These are phyloP conservation scores for Penicillium sp. DNA, from an alignment of 2,329 filamentous ascomycete species.

Conservation along the genomic window DNA sequence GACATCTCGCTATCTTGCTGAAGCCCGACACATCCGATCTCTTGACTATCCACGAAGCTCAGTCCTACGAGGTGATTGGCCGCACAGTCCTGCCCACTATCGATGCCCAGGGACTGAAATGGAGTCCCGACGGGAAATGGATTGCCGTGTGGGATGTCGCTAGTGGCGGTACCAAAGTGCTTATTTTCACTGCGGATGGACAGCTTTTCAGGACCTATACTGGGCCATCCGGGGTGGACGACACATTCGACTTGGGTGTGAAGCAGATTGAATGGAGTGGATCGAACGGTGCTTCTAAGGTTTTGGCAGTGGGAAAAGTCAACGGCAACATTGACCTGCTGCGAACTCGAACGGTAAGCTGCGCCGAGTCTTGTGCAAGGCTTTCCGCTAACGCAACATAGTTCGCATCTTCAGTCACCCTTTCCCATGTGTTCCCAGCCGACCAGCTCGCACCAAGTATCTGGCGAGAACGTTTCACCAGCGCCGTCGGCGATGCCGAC, in stretches of 20 bases:
- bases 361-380: neutral
- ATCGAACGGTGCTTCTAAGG: constrained; percentile 33
- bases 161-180: constrained; percentile 52
- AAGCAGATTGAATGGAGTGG: constrained; percentile 56
- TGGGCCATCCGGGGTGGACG: constrained; percentile 40
- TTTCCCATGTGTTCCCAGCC: constrained; percentile 38
- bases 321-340: constrained; percentile 54
- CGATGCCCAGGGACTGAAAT: constrained; percentile 61
- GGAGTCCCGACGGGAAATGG: constrained; percentile 63
- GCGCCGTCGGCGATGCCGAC: constrained; percentile 34
- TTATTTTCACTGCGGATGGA: constrained; percentile 62
- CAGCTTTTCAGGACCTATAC: constrained; percentile 58
- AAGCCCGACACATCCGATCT: constrained; percentile 43
- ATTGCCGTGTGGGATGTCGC: constrained; percentile 60
- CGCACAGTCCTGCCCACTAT: constrained; percentile 49
- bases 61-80: constrained; percentile 38
- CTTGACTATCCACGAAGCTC: constrained; percentile 42
- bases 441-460: constrained; percentile 36
- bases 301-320: constrained; percentile 54
- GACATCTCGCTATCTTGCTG: constrained; percentile 42
- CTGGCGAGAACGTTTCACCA: constrained; percentile 38
- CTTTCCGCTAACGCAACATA: constrained; percentile 12
- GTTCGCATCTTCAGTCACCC: constrained; percentile 38
- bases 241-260: constrained; percentile 51
- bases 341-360: constrained; percentile 44